Base-by-base conservation (phyloP, 2,329 filamentous ascomycete genomes). In the Paradendryphiella salina region DNA sequence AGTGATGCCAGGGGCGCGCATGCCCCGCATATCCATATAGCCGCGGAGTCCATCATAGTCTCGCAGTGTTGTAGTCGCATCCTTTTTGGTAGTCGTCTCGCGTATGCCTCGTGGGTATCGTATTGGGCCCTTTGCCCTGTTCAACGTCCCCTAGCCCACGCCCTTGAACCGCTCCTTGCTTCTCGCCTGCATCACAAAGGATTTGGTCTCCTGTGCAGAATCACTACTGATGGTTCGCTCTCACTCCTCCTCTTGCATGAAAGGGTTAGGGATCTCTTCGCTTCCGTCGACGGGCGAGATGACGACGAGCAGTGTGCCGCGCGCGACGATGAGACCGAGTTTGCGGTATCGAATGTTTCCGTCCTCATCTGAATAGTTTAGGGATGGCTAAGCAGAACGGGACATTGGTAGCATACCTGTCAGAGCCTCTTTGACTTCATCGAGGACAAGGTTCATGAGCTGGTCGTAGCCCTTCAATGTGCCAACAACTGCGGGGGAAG, bases 391-490 rank as follows among this genome's bases (percentile, higher is more conserved):
- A 15, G 39, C 5, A 29, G 1, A 14, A 26, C 11, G 35, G 38
- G 10, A 20, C 6, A 14, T 31, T 21, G 18, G 15, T 3, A 8
- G n/a, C 81, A 56, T 77, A 96, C 93, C 93, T 79, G 88, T 83
- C 76, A 96, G 85, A 39, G 87, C 82, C 74, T 99, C 94, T 73
- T 94, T 86, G 44, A 96, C 93, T 63, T 97, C 89, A 69, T 97
- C 94, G 49, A 99, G 80, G 20, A 99, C 94, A 56, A 99, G 81
- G 73, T 99, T 99, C 92, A 97, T 97, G 54, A 99, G 81, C 65
- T 94, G 92, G 73, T 99, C 94, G 73, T 92, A 97, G 56, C 94
- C 94, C 75, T 97, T 97, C 34, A 99, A 80, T 1, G 85, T 90
- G 44, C 94, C 94, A 42, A 85, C 87, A 49, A 96, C 93, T 96